Base-by-base conservation (phyloP, 768 basidiomycete genomes). In the Pleurotus cornucopiae region DNA sequence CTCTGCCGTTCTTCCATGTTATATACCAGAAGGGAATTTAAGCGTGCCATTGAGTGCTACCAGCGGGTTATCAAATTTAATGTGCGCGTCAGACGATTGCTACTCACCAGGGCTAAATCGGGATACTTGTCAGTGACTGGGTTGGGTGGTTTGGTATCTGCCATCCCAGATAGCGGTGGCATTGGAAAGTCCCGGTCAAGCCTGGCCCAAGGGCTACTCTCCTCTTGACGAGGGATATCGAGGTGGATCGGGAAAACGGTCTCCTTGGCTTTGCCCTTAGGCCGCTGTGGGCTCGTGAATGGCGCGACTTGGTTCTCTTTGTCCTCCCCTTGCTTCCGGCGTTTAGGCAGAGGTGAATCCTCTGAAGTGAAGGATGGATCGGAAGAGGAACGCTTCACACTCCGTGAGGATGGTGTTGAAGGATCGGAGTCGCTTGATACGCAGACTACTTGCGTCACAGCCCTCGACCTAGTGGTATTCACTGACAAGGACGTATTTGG, bases 11-110 rank as follows among this genome's bases (percentile, higher is more conserved):
- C 63, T 55, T 69, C 66, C 40, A 69, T 65, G 41, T 69, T 71
- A 49, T 63, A 67, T 5, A 67, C 39, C 14, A 71, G 70, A 37
- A 71, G 59, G 5, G 56, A 56, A 12, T 62, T 68, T 18, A 76
- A 54, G 11, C 60, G 57, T 16, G 67, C 68, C 2, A 58, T 48
- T 25, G 72, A 67, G 58, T 68, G 68, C 76, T 77, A 46, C 7
- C 18, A 39, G 39, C 13, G 18, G 6, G 44, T 41, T 6, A 49
- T 58, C 4, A 46, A n/a, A 12, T 16, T 43, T 43, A 53, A 16
- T 25, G 44, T 41, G 40, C 23, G 5, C 23, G 23, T 25, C 20
- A 2, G 14, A 43, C 38, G 26, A 38, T 18, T 25, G 18, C 3
- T 38, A 49, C 63, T 38, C 59, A 73, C 72, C 37, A 56, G 55